Conservation (phyloP, 768 basidiomycete genomes). For the Hericium rajendrae region DNA sequence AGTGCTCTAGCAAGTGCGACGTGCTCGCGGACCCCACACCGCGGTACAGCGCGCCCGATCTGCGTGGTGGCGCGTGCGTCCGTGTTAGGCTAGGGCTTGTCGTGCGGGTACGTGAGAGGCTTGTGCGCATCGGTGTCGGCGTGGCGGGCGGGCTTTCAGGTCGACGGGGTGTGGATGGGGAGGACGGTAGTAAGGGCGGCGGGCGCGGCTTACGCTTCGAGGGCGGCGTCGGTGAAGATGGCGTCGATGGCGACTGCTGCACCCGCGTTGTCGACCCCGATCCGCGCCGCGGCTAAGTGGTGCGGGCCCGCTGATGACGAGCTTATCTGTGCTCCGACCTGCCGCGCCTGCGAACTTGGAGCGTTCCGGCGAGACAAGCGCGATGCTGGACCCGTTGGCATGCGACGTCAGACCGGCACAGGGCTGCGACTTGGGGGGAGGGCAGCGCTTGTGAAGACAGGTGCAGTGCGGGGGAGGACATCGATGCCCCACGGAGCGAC, state of each 20-base stretch:
- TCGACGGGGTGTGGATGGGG: slow-evolving; percentile 8
- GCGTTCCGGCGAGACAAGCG: too few relatives aligned
- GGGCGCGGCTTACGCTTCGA: slow-evolving; percentile 18
- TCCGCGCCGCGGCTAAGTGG: slow-evolving; percentile 18
- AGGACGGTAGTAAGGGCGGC: slow-evolving; percentile 13
- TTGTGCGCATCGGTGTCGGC: slow-evolving; percentile 36
- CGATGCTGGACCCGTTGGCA: too few relatives aligned
- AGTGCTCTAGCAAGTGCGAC: slow-evolving; percentile 33
- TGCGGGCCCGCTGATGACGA: slow-evolving; percentile 23
- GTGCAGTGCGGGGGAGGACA: slow-evolving; percentile 68
- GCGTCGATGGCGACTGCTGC: slow-evolving; percentile 2
- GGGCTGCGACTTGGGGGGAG: slow-evolving; percentile 35
- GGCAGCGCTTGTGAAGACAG: slow-evolving; percentile 47
- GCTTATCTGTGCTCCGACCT: not conserved
- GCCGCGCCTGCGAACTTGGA: slow-evolving; percentile 12
- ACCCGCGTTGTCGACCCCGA: not conserved
- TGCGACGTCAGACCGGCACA: not conserved
- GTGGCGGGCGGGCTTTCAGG: slow-evolving; percentile 37
- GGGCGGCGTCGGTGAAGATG: slow-evolving; percentile 15
- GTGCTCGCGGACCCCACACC: slow-evolving; percentile 40
- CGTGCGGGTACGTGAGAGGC: slow-evolving; percentile 29
- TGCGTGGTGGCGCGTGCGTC: slow-evolving; percentile 25
- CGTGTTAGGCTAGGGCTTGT: slow-evolving; percentile 37
- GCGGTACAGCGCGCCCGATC: slow-evolving; percentile 29
- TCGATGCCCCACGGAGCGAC: slow-evolving; percentile 59